Evolutionary conservation across 75 land plant genomes (phyloP), one percentile per base, ranked within the genome.

Genomic region (Sequoia sempervirens): DNA sequence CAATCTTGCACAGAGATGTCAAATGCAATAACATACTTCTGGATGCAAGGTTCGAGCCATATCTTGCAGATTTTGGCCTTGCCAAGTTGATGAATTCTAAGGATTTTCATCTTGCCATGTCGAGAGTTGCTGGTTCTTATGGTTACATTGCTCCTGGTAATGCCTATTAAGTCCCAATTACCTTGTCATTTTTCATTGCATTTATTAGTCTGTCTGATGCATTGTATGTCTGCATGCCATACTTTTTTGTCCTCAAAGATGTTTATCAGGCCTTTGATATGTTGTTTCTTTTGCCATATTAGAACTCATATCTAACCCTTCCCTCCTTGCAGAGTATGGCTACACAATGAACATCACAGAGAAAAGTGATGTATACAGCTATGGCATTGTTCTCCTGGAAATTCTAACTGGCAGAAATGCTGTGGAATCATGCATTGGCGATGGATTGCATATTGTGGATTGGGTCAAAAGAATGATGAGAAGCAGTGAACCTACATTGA

Each of bases 301-400:
- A 11, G 26, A 78, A 78, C 30, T 45, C 80, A 45, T 43, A 45
- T n/a, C 11, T 78, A 7, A 45, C 46, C 50, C 13, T 4, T 20
- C 54, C 52, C 30, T 82, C 37, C 23, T 76, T 86, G 85, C 96
- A 96, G 98, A 96, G 83, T 96, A 96, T 85, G 93, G 96, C 2
- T 96, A 96, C 93, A 94, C 98, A 26, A 86, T 92, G 88, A 96
- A 93, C 81, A 93, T 96, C 78, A 94, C 98, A 40, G 98, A 96
- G 90, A 96, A 94, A 89, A 96, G 98, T 80, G 98, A 96, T 85
- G 98, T 96, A 38, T 96, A 96, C 79, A 96, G 98, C 86, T 96
- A 90, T 82, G 98, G 98, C 6, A 92, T 96, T 20, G 98, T 96
- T 46, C 82, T 94, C 41, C 89, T 96, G 36, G 98, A 96, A 88